These are phyloP conservation scores for Trametes versicolor DNA, from an alignment of 1,284 basidiomycete genomes.

Conservation along the genomic window DNA sequence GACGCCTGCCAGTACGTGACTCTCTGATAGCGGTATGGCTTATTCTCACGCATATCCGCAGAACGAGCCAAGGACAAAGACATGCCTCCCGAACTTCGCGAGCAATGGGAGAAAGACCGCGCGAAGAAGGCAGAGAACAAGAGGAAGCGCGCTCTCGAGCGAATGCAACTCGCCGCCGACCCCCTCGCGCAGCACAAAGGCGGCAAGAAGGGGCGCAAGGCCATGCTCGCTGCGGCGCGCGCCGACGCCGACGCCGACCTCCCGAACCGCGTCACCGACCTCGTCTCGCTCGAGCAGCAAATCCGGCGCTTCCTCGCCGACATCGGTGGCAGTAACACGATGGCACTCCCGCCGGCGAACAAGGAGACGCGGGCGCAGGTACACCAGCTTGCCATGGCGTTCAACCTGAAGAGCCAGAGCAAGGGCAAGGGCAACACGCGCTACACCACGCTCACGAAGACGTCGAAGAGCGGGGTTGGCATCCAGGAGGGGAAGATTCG, in stretches of 20 bases:
- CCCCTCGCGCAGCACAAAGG: conserved; percentile 64
- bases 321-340: conserved; percentile 56
- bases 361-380: conserved; percentile 76
- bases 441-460: conserved; percentile 78
- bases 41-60: conserved; percentile 36
- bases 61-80: conserved; percentile 66
- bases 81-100: conserved; percentile 71
- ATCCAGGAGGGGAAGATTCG: conserved; percentile 69
- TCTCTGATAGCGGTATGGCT: background rate
- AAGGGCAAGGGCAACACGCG: conserved; percentile 72
- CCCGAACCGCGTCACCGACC: conserved; percentile 62
- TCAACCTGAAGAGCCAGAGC: conserved; percentile 80
- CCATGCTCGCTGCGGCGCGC: conserved; percentile 62
- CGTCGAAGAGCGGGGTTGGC: conserved; percentile 59
- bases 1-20: conserved; percentile 41
- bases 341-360: conserved; percentile 81
- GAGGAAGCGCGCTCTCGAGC: conserved; percentile 66
- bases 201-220: conserved; percentile 75
- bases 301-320: conserved; percentile 77
- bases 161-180: conserved; percentile 64
- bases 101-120: conserved; percentile 85
- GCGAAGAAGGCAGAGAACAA: conserved; percentile 85
- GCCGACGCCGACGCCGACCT: conserved; percentile 57
- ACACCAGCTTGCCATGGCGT: conserved; percentile 82
- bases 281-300: conserved; percentile 68